Percentiles rank a stretch among this genome's conserved stretches.
Evolutionary conservation across 2,329 filamentous ascomycete genomes (phyloP).

Genomic region (Botrytis tulipae): DNA sequence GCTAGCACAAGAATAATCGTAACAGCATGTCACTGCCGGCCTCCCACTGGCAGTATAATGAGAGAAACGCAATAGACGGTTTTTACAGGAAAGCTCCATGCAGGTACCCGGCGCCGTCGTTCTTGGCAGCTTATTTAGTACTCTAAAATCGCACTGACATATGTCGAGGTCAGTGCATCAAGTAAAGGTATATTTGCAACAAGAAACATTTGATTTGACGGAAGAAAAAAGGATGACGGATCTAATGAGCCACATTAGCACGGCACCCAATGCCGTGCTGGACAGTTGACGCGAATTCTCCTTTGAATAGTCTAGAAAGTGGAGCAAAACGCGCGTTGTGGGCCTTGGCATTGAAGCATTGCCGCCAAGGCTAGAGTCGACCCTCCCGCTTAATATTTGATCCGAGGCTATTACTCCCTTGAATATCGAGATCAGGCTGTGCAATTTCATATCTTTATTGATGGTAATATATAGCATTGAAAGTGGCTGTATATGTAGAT

Average conservation of each 20-base stretch:
- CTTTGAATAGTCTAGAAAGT: background rate
- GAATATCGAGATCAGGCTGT: background rate
- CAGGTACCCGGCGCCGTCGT: background rate
- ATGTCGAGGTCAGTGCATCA: background rate
- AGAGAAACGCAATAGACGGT: background rate
- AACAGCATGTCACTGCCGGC: background rate
- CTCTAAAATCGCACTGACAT: background rate
- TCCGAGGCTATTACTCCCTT: background rate
- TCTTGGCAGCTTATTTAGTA: background rate
- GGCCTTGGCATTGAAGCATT: background rate
- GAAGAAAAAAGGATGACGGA: background rate
- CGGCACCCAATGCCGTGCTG: background rate
- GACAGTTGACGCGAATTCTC: background rate
- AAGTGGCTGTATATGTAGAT: background rate
- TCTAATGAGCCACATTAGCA: background rate
- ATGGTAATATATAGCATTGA: background rate
- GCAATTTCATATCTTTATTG: too few relatives aligned
- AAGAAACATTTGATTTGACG: background rate
- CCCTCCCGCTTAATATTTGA: background rate
- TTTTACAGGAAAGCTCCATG: background rate
- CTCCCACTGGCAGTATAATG: background rate
- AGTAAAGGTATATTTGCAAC: conserved; percentile 3
- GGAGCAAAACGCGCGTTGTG: conserved; percentile 9
- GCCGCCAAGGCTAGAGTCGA: background rate
- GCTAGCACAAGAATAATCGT: background rate